Conservation (phyloP, 139 green algal genomes). For the Chlorella sp. region DNA sequence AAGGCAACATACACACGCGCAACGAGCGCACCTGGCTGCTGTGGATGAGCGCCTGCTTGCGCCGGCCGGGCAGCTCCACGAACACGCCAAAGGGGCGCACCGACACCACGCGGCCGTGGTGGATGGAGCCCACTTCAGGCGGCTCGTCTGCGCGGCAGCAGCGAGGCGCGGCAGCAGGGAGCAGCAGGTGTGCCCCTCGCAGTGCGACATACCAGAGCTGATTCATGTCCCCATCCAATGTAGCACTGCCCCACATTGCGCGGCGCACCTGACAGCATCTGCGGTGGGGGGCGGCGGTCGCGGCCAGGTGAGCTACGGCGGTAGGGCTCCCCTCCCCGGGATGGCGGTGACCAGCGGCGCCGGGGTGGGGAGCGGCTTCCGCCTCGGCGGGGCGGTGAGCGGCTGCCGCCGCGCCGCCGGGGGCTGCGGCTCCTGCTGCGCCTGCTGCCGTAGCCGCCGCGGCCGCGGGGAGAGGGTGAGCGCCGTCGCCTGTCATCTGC, state of each 20-base stretch:
- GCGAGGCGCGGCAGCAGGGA: too few relatives aligned
- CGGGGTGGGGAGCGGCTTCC: background rate
- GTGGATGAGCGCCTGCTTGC: slow-evolving; percentile 59
- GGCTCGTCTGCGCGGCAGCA: slow-evolving; percentile 37
- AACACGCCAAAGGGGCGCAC: slow-evolving; percentile 64
- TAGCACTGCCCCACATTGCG: too few relatives aligned
- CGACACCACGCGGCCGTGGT: slow-evolving; percentile 54
- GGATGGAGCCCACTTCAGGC: slow-evolving; percentile 57
- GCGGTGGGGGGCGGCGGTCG: background rate
- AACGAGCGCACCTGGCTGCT: slow-evolving; percentile 17
- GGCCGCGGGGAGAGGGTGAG: too few relatives aligned
- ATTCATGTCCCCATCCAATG: too few relatives aligned
- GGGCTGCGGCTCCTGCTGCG: too few relatives aligned
- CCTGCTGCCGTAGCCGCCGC: too few relatives aligned
- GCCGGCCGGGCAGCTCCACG: slow-evolving; percentile 50
- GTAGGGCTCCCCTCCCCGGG: background rate
- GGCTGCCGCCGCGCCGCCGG: too few relatives aligned
- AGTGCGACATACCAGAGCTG: too few relatives aligned
- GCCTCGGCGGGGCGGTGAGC: background rate
- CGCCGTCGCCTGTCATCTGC: too few relatives aligned
- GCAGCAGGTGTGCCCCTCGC: too few relatives aligned
- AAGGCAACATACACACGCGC: too few relatives aligned
- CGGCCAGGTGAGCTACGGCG: too few relatives aligned
- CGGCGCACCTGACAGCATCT: background rate
- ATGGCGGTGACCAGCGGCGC: background rate